Percentiles rank a stretch among this genome's conserved stretches.
These are phyloP conservation scores for Tolypocladium pustulatum DNA, from an alignment of 2,329 filamentous ascomycete species.

Conservation along the genomic window DNA sequence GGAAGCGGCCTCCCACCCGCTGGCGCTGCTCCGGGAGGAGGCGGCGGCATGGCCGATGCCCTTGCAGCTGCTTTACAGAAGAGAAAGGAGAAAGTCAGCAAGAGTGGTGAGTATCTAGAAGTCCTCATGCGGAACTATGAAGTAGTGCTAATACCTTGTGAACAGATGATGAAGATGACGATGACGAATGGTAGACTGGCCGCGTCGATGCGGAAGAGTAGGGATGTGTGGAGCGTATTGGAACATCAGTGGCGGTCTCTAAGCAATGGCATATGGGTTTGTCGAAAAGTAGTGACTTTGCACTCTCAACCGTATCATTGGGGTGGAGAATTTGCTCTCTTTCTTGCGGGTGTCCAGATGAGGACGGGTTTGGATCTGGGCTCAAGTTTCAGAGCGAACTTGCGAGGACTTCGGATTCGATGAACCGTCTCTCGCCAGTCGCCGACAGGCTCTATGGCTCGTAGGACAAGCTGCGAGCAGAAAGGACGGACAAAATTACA, in stretches of 20 bases:
- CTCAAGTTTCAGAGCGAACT: background rate
- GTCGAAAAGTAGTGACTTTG: background rate
- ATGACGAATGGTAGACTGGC: slow-evolving; percentile 54
- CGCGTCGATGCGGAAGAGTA: background rate
- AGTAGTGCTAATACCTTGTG: slow-evolving; percentile 5
- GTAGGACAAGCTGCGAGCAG: background rate
- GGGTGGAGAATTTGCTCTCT: background rate
- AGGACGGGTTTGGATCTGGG: background rate
- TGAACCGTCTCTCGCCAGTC: background rate
- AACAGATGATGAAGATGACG: slow-evolving; percentile 67
- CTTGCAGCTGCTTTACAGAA: slow-evolving; percentile 68
- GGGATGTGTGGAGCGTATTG: background rate
- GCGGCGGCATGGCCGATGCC: slow-evolving; percentile 69
- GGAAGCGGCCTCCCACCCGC: slow-evolving; percentile 30
- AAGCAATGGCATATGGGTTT: background rate
- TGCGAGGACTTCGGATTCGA: background rate
- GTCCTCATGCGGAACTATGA: too few species aligned
- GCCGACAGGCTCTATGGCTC: background rate
- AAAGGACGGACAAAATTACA: background rate
- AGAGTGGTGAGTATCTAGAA: slow-evolving; percentile 64
- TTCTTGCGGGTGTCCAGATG: background rate
- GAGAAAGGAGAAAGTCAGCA: slow-evolving; percentile 87
- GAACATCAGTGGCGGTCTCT: background rate
- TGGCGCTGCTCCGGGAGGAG: slow-evolving; percentile 39
- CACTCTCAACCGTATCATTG: background rate